Evolutionary conservation across 106 monocot genomes (phyloP), one percentile per base, ranked within the genome.

Genomic region (Ottelia alismoides): DNA sequence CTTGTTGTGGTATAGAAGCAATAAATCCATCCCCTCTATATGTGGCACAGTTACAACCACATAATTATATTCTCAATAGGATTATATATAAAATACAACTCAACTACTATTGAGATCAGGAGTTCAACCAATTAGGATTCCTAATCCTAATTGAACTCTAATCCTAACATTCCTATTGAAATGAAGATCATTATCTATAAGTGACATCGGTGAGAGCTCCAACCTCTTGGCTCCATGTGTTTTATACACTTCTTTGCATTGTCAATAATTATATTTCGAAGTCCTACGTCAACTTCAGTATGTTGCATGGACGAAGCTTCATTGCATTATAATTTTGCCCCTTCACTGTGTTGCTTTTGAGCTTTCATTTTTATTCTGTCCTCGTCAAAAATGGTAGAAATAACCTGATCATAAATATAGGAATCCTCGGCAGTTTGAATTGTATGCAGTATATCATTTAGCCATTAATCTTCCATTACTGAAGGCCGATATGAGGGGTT

Each of bases 121-220:
- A 85, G 69, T 64, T 82, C 85, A 47, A 82, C 82, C 25, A 76
- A 61, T 43, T n/a, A n/a, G n/a, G n/a, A n/a, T n/a, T n/a, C n/a
- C n/a, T n/a, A n/a, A n/a, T n/a, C n/a, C n/a, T n/a, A n/a, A n/a
- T n/a, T n/a, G n/a, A n/a, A n/a, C n/a, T n/a, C n/a, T n/a, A n/a
- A n/a, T n/a, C n/a, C n/a, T n/a, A n/a, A n/a, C n/a, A n/a, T 75
- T 98, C 74, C 79, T 98, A 53, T 85, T 72, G 30, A 66, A 58
- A 16, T 60, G 49, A 60, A 65, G 69, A 63, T 54, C 48, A 20
- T 74, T 70, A 50, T 82, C 79, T 46, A 85, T 48, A 14, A 80
- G 57, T 51, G 68, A 54, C 55, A 98, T 82, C 17, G 85, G 85
- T 60, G 82, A 59, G 47, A 77, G 71, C 49, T 89, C 85, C 66